Conservation (phyloP, 805 yeast species). For the Metschnikowia amazonensis region DNA sequence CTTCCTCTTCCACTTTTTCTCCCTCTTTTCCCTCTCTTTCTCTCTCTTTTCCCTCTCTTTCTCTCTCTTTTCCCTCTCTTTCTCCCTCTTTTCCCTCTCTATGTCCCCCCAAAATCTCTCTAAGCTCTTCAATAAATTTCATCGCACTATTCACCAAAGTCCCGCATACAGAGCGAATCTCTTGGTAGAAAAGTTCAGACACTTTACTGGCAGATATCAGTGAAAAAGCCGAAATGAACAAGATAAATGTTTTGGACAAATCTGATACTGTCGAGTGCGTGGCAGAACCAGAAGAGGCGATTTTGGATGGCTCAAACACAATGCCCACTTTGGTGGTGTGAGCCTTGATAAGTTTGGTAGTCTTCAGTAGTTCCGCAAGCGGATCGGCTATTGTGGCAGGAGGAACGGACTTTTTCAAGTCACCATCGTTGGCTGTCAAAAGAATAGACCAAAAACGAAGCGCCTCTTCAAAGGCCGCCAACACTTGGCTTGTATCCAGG, state of each 20-base stretch:
- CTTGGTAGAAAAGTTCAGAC: conserved; percentile 37
- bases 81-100: too few species aligned
- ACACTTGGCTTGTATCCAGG: conserved; percentile 6
- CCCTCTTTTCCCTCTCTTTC: conserved; percentile 22
- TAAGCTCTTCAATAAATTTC: conserved; percentile 27
- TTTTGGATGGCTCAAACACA: conserved; percentile 58
- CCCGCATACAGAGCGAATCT: conserved; percentile 25
- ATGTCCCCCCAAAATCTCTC: conserved; percentile 18
- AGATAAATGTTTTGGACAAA: conserved; percentile 40
- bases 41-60: conserved; percentile 1
- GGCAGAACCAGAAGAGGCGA: conserved; percentile 37
- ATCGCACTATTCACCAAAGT: conserved; percentile 19
- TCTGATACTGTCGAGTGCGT: conserved; percentile 49
- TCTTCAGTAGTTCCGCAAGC: conserved; percentile 54
- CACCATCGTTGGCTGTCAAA: conserved; percentile 7
- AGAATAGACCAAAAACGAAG: conserved; percentile 16
- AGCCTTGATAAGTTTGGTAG: conserved; percentile 60
- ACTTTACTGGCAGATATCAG: conserved; percentile 27
- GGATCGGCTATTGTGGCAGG: conserved; percentile 39
- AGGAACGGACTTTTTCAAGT: conserved; percentile 9
- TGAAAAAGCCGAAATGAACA: conserved; percentile 41
- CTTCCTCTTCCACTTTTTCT: too few species aligned
- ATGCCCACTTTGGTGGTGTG: conserved; percentile 76
- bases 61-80: not conserved
- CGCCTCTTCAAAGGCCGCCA: conserved; percentile 17